Conservation (phyloP, 2,329 filamentous ascomycete species). For the Neofusicoccum sp. region DNA sequence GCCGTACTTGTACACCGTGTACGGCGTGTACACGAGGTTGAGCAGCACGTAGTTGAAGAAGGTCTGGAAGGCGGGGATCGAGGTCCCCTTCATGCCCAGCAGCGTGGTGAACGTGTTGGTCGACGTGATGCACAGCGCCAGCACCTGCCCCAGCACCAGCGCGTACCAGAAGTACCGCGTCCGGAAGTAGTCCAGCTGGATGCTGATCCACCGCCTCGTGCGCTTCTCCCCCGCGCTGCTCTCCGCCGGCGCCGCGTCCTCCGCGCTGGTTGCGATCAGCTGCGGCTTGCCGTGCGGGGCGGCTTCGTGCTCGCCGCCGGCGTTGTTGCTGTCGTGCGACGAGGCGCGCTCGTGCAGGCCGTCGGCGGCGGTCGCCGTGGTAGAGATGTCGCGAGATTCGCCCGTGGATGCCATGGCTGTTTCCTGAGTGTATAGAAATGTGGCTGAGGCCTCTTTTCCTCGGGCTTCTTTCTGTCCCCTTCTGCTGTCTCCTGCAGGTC, state of each 20-base stretch:
- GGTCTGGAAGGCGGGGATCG: constrained; percentile 92
- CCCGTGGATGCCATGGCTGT: background rate
- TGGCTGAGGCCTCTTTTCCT: background rate
- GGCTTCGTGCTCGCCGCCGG: background rate
- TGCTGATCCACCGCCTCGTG: constrained; percentile 1
- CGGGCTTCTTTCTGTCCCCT: background rate
- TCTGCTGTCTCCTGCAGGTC: background rate
- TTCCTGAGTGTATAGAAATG: background rate
- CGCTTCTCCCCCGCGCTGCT: background rate
- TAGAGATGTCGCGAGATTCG: background rate
- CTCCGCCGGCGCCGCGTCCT: background rate
- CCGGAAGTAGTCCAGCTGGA: constrained; percentile 18
- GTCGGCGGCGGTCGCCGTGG: background rate
- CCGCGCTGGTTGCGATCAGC: background rate
- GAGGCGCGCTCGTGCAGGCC: background rate
- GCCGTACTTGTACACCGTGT: constrained; percentile 80
- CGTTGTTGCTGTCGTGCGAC: background rate
- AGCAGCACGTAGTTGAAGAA: constrained; percentile 93
- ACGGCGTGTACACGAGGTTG: constrained; percentile 76
- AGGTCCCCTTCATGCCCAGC: constrained; percentile 66
- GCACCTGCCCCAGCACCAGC: constrained; percentile 58
- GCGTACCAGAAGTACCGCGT: constrained; percentile 23
- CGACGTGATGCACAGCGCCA: constrained; percentile 85
- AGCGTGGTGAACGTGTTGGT: constrained; percentile 90
- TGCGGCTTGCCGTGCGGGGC: background rate